Evolutionary conservation across 2,329 filamentous ascomycete genomes (phyloP).

Genomic region (Paecilomyces fulvus): DNA sequence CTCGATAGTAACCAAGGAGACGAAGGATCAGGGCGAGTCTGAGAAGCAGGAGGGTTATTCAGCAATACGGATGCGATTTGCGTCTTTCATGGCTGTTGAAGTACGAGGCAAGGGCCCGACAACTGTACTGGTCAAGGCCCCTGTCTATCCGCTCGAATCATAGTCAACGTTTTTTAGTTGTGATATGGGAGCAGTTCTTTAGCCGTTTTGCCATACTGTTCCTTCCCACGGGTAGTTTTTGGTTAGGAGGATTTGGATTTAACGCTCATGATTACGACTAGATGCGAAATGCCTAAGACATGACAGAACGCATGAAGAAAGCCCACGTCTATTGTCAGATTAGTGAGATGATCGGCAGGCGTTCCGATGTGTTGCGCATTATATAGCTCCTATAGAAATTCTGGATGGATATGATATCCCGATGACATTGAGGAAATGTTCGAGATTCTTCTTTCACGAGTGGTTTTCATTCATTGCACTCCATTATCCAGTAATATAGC

Average conservation of each 20-base stretch:
- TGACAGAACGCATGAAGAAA: background rate
- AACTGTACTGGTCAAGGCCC: conserved; percentile 67
- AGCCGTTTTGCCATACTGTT: too few relatives aligned
- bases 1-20: conserved; percentile 8
- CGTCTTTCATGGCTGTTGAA: conserved; percentile 66
- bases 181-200: background rate
- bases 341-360: background rate
- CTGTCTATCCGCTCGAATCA: conserved; percentile 49
- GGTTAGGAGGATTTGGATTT: background rate
- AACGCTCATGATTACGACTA: background rate
- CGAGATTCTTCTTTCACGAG: too few relatives aligned
- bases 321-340: background rate
- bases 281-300: background rate
- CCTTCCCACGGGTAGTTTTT: background rate
- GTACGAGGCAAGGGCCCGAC: conserved; percentile 54
- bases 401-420: too few relatives aligned
- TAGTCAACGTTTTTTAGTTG: background rate
- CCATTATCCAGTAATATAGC: too few relatives aligned
- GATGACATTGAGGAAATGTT: too few relatives aligned
- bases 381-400: background rate
- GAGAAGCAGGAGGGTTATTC: conserved; percentile 12
- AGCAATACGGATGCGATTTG: conserved; percentile 57
- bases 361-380: background rate
- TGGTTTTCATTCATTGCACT: too few relatives aligned
- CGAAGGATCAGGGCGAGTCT: conserved; percentile 15